Conservation (phyloP, 495 filamentous ascomycete genomes). For the Viridothelium virens region DNA sequence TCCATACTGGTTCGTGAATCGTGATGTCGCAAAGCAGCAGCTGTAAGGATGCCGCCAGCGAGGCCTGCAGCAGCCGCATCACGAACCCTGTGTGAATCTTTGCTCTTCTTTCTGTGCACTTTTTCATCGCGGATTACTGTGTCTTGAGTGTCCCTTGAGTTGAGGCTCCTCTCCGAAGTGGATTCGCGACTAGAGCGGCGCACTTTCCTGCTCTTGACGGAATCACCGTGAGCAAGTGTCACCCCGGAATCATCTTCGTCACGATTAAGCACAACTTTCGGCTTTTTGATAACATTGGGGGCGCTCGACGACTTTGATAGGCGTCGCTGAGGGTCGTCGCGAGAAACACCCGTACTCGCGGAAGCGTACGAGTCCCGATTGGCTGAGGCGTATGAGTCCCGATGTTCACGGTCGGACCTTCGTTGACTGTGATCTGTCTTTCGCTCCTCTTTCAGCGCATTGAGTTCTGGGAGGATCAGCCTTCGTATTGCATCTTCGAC, state of each 20-base stretch:
- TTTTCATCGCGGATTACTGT: conserved; percentile 46
- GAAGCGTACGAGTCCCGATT: conserved; percentile 54
- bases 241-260: conserved; percentile 53
- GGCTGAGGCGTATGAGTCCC: conserved; percentile 29
- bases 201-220: conserved; percentile 43
- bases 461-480: conserved; percentile 84
- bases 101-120: conserved; percentile 52
- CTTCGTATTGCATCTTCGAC: conserved; percentile 94
- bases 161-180: conserved; percentile 40
- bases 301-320: conserved; percentile 63
- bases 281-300: conserved; percentile 56
- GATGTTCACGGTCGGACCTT: conserved; percentile 48
- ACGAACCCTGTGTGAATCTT: conserved; percentile 40
- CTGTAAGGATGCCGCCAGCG: conserved; percentile 52
- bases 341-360: conserved; percentile 49
- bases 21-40: conserved; percentile 56
- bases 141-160: conserved; percentile 40
- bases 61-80: conserved; percentile 50
- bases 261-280: conserved; percentile 56
- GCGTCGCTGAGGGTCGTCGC: conserved; percentile 51
- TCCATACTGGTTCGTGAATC: conserved; percentile 52
- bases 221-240: conserved; percentile 48
- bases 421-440: conserved; percentile 52
- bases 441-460: conserved; percentile 82
- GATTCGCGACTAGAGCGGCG: conserved; percentile 40